Percentiles rank a stretch among this genome's conserved stretches.
Conservation (phyloP, 108 stramenopile species). For the Bacterosira constricta region DNA sequence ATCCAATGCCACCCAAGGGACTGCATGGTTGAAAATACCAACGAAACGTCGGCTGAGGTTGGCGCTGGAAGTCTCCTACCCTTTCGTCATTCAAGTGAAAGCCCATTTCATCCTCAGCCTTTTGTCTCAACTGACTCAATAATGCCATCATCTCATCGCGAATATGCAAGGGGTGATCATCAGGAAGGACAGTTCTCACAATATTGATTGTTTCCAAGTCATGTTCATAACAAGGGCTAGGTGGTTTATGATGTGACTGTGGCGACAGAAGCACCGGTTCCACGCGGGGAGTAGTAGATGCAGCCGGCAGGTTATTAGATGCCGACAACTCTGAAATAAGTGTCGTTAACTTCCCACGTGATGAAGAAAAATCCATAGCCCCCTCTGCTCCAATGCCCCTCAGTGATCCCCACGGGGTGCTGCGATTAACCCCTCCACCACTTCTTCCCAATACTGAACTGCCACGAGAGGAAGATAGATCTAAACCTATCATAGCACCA, state of each 20-base stretch:
- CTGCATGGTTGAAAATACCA: conserved; percentile 60
- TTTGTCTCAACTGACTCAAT: conserved; percentile 8
- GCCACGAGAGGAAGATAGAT: conserved; percentile 39
- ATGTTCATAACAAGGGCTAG: conserved; percentile 13
- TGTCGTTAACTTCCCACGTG: conserved; percentile 3
- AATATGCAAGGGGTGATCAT: conserved; percentile 47
- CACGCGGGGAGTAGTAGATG: background rate
- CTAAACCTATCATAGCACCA: conserved; percentile 28
- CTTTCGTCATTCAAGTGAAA: conserved; percentile 11
- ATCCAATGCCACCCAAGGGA: conserved; percentile 33
- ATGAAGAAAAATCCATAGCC: background rate
- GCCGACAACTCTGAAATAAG: conserved; percentile 21
- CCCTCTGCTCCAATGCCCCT: background rate
- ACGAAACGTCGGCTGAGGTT: conserved; percentile 36
- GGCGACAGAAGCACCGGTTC: background rate
- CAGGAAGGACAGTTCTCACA: conserved; percentile 44
- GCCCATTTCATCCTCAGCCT: conserved; percentile 51
- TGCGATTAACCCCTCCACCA: background rate
- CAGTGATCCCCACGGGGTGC: conserved; percentile 1
- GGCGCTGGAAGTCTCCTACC: background rate
- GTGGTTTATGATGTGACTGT: background rate
- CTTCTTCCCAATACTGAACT: background rate
- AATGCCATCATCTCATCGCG: conserved; percentile 44
- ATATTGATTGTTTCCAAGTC: conserved; percentile 48
- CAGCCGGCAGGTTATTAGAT: background rate